A percentile compares a stretch with the other conserved stretches of the same genome.
Conservation (phyloP, 345 rosid genomes). For the Melaleuca quinquenervia region DNA sequence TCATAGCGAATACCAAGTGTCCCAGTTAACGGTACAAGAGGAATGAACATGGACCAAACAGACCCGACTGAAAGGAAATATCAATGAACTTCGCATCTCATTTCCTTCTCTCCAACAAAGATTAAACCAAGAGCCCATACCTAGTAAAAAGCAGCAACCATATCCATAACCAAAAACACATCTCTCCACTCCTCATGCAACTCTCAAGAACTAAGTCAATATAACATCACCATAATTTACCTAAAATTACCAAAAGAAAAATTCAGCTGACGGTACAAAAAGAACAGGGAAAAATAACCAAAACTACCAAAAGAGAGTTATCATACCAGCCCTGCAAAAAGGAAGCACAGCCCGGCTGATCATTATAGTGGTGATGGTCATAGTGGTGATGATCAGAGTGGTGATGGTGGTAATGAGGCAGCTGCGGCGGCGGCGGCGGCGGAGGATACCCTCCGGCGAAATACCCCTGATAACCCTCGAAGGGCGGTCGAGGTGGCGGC, state of each 20-base stretch:
- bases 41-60: background rate
- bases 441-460: slow-evolving; percentile 50
- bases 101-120: background rate
- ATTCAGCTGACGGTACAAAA: background rate
- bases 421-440: slow-evolving; percentile 28
- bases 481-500: slow-evolving; percentile 37
- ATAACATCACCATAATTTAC: background rate
- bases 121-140: background rate
- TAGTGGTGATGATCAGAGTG: slow-evolving; percentile 42
- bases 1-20: background rate
- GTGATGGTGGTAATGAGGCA: slow-evolving; percentile 39
- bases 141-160: background rate
- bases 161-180: background rate
- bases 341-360: slow-evolving; percentile 33
- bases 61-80: background rate
- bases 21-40: background rate
- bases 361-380: slow-evolving; percentile 30
- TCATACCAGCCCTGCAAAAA: slow-evolving; percentile 57
- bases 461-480: slow-evolving; percentile 76
- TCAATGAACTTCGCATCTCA: background rate
- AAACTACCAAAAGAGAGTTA: background rate
- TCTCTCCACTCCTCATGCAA: background rate
- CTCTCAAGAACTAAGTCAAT: background rate
- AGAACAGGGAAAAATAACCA: background rate
- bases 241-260: background rate